phyloP scores from a whole-genome alignment of 495 filamentous ascomycete genomes.

The Filosporella fistucella region DNA sequence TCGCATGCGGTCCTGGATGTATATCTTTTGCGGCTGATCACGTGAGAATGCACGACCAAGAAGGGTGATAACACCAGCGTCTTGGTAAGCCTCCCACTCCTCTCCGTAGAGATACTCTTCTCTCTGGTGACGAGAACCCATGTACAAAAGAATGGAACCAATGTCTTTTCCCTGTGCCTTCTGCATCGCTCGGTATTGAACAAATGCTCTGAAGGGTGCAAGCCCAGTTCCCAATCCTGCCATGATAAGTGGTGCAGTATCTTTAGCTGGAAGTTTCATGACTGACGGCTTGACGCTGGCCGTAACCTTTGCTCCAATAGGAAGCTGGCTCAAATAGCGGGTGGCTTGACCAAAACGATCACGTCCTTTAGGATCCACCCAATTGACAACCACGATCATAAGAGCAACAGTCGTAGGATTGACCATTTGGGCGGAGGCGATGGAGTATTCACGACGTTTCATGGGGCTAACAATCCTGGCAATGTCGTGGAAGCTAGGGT shows the following conservation, averaged over 20 bases:
- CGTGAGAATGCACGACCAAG: slow-evolving; percentile 93
- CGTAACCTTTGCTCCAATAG: slow-evolving; percentile 70
- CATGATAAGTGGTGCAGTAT: slow-evolving; percentile 94
- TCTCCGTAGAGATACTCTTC: slow-evolving; percentile 99
- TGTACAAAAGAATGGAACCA: slow-evolving; percentile 89
- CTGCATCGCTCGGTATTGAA: slow-evolving; percentile 96
- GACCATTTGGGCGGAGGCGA: slow-evolving; percentile 92
- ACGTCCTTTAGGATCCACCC: slow-evolving; percentile 83
- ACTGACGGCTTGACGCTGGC: slow-evolving; percentile 96
- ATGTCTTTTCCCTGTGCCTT: slow-evolving; percentile 93
- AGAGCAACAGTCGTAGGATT: slow-evolving; percentile 82
- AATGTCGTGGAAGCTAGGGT: slow-evolving; percentile 86
- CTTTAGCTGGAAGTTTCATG: slow-evolving; percentile 83
- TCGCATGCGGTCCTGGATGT: slow-evolving; percentile 98
- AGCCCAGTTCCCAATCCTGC: slow-evolving; percentile 97
- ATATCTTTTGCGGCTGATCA: slow-evolving; percentile 97
- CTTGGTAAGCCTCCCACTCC: slow-evolving; percentile 98
- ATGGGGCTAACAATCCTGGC: slow-evolving; percentile 82
- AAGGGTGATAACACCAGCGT: slow-evolving; percentile 90
- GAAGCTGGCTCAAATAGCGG: slow-evolving; percentile 73
- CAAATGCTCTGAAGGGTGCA: slow-evolving; percentile 95
- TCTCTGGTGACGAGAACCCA: slow-evolving; percentile 92
- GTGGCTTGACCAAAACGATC: slow-evolving; percentile 92
- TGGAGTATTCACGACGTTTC: slow-evolving; percentile 97
- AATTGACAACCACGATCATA: slow-evolving; percentile 96